Percentiles rank a stretch among this genome's conserved stretches.
Conservation (phyloP, 768 basidiomycete genomes). For the Tylopilus sp. region DNA sequence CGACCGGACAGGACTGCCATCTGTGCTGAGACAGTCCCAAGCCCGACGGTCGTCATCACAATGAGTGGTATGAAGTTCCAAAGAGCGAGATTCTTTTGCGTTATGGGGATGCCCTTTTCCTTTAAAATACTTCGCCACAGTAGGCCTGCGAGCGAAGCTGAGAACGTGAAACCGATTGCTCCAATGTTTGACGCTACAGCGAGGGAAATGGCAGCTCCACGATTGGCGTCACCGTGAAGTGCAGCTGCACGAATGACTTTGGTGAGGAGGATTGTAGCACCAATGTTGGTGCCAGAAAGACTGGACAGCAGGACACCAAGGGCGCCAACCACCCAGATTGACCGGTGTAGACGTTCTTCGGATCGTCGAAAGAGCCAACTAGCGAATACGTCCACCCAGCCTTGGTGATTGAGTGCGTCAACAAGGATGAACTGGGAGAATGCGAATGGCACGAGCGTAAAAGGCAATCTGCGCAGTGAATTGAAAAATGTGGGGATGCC, state of each 20-base stretch:
- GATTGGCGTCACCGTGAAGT: slow-evolving; percentile 30
- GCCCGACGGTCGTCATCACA: slow-evolving; percentile 62
- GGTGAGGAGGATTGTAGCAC: slow-evolving; percentile 82
- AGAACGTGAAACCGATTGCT: slow-evolving; percentile 86
- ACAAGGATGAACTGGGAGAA: slow-evolving; percentile 86
- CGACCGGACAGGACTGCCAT: slow-evolving; percentile 34
- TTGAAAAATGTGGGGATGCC: slow-evolving; percentile 72
- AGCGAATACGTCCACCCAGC: slow-evolving; percentile 87
- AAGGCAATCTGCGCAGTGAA: slow-evolving; percentile 66
- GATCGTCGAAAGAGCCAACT: slow-evolving; percentile 55
- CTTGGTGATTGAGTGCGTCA: slow-evolving; percentile 72
- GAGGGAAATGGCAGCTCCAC: slow-evolving; percentile 49
- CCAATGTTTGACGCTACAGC: slow-evolving; percentile 66
- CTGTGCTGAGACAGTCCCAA: slow-evolving; percentile 71
- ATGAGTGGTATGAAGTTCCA: slow-evolving; percentile 69
- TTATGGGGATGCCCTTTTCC: slow-evolving; percentile 64
- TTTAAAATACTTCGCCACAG: slow-evolving; percentile 74
- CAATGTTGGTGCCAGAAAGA: slow-evolving; percentile 36
- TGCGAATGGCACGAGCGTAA: slow-evolving; percentile 84
- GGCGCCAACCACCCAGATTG: slow-evolving; percentile 65
- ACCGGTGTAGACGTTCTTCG: slow-evolving; percentile 38
- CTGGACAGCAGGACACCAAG: slow-evolving; percentile 76
- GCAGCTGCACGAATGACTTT: slow-evolving; percentile 56
- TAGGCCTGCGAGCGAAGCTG: slow-evolving; percentile 83
- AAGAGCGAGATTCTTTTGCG: slow-evolving; percentile 58